These are phyloP conservation scores for Austroboletus niveus DNA, from an alignment of 1,284 basidiomycete species.

Conservation along the genomic window DNA sequence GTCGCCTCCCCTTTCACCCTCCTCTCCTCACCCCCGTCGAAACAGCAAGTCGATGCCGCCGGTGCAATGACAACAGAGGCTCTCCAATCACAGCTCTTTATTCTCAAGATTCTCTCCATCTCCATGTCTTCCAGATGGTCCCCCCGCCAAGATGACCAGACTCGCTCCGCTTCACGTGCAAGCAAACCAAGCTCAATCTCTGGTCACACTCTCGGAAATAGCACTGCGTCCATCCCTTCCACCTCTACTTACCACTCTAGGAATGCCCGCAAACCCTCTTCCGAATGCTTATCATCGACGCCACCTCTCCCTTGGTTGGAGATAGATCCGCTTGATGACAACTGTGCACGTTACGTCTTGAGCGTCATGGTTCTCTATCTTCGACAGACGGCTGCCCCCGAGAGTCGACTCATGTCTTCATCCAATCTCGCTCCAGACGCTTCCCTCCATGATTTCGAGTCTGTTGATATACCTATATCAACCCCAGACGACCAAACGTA, in stretches of 20 bases:
- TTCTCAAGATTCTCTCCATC: constrained; percentile 81
- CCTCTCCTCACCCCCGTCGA: constrained; percentile 8
- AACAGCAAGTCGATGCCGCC: constrained; percentile 50
- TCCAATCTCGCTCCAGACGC: constrained; percentile 63
- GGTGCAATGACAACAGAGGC: constrained; percentile 64
- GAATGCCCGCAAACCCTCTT: constrained; percentile 36
- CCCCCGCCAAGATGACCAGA: constrained; percentile 37
- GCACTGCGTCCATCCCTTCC: constrained; percentile 15
- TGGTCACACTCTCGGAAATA: constrained; percentile 14
- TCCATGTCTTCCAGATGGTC: constrained; percentile 80
- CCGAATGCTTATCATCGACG: constrained; percentile 38
- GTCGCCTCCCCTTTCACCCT: constrained; percentile 22
- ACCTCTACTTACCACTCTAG: constrained; percentile 28
- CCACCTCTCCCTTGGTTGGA: constrained; percentile 54
- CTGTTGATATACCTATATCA: constrained; percentile 44
- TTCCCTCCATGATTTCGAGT: constrained; percentile 69
- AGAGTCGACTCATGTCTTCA: constrained; percentile 60
- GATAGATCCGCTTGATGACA: constrained; percentile 79
- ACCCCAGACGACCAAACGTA: constrained; percentile 20
- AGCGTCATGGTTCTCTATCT: constrained; percentile 82
- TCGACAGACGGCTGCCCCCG: constrained; percentile 64
- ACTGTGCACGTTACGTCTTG: constrained; percentile 82
- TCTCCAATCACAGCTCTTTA: constrained; percentile 86
- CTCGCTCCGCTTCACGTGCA: constrained; percentile 41
- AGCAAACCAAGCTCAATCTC: constrained; percentile 35